phyloP scores from a whole-genome alignment of 345 rosid species.

The Syzygium aromaticum region DNA sequence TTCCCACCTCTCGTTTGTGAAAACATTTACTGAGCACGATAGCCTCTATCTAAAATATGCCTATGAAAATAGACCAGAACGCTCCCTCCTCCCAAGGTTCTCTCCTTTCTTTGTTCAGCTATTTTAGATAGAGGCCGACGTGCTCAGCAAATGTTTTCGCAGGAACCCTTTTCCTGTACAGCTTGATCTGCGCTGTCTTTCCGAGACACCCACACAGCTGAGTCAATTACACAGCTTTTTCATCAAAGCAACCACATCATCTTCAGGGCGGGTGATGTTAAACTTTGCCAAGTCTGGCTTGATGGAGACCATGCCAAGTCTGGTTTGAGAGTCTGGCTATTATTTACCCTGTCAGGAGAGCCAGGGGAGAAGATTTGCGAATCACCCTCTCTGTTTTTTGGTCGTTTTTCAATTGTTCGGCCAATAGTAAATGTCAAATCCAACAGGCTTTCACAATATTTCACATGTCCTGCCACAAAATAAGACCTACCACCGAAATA shows the following conservation, averaged over 20 bases:
- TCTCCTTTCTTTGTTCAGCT: neutral
- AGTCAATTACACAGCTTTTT: slow-evolving; percentile 74
- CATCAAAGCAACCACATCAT: slow-evolving; percentile 90
- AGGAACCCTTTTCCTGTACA: slow-evolving; percentile 64
- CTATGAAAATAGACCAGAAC: too few species aligned
- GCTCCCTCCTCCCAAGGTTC: too few species aligned
- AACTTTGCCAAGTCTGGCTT: slow-evolving; percentile 83
- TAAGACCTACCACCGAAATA: too few species aligned
- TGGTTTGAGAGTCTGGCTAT: slow-evolving; percentile 39
- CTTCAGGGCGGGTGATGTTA: slow-evolving; percentile 68
- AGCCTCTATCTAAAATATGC: too few species aligned
- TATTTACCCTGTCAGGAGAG: too few species aligned
- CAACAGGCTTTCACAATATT: too few species aligned
- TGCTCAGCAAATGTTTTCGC: slow-evolving; percentile 68
- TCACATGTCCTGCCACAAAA: too few species aligned
- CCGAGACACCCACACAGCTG: slow-evolving; percentile 86
- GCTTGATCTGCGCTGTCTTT: slow-evolving; percentile 76
- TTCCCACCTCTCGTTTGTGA: slow-evolving; percentile 73
- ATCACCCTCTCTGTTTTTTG: too few species aligned
- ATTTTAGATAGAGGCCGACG: slow-evolving; percentile 54
- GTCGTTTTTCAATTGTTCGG: too few species aligned
- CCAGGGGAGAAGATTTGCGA: too few species aligned
- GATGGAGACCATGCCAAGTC: slow-evolving; percentile 87
- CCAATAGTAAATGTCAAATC: too few species aligned
- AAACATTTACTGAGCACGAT: too few species aligned